Evolutionary conservation across 1,284 basidiomycete species (phyloP).

Genomic region (Ceratobasidium sp.): DNA sequence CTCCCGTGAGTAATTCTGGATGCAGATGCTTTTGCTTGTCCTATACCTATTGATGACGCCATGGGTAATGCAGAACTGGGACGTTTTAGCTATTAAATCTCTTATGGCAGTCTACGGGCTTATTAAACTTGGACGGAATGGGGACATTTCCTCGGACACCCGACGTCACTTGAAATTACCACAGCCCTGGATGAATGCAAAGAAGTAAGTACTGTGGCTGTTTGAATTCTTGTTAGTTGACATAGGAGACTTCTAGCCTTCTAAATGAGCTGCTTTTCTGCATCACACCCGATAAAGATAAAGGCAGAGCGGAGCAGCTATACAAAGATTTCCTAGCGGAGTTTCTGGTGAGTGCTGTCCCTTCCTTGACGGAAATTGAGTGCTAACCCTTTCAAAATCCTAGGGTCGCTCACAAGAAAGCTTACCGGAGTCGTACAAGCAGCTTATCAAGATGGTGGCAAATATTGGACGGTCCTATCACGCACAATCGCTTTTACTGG

Average conservation of each 20-base stretch:
- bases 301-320: no score
- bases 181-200: background rate
- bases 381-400: background rate
- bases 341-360: no score
- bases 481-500: constrained; percentile 23
- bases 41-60: no score
- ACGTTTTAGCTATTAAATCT: constrained; percentile 15
- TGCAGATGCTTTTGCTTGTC: background rate
- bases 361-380: no score
- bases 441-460: constrained; percentile 2
- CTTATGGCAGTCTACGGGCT: constrained; percentile 21
- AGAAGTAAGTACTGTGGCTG: background rate
- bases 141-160: background rate
- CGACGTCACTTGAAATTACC: background rate
- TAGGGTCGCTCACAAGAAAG: background rate
- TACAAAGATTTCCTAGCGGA: no score
- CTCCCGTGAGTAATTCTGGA: background rate
- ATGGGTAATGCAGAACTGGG: background rate
- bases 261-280: no score
- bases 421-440: constrained; percentile 9
- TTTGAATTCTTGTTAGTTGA: background rate
- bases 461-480: constrained; percentile 11
- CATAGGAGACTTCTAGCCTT: background rate
- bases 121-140: background rate
- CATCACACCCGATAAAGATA: no score